A percentile compares a stretch with the other conserved stretches of the same genome.
phyloP scores from a whole-genome alignment of 176 grass and related monocot genomes.

The Tillandsia leiboldiana region DNA sequence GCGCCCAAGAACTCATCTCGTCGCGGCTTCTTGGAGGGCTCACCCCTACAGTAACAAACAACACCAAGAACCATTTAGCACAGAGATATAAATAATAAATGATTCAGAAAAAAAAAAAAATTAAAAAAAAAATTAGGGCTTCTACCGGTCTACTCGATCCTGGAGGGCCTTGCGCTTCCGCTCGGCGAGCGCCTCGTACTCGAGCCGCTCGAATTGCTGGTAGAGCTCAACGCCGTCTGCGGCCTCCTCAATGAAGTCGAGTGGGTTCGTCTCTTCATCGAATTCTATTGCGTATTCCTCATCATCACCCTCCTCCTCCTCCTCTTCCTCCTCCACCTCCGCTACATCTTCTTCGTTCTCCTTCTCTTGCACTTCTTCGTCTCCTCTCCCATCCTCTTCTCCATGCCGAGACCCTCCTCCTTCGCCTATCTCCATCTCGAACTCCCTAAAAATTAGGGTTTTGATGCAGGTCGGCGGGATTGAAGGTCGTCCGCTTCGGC shows the following conservation, averaged over 20 bases:
- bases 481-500: too few relatives aligned
- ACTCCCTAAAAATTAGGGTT: not conserved
- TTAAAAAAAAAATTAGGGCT: not conserved
- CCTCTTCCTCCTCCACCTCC: conserved; percentile 9
- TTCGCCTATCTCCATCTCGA: not conserved
- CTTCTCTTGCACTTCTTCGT: not conserved
- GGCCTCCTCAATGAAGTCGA: conserved; percentile 24
- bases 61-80: conserved; percentile 3
- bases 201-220: conserved; percentile 35
- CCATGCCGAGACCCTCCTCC: not conserved
- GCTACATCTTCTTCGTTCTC: conserved; percentile 10
- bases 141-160: conserved; percentile 22
- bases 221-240: conserved; percentile 33
- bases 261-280: conserved; percentile 22
- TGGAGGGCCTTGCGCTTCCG: conserved; percentile 62
- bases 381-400: conserved; percentile 11
- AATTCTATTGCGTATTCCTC: conserved; percentile 28
- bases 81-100: not conserved
- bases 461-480: too few relatives aligned
- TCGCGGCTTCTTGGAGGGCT: conserved; percentile 42
- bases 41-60: conserved; percentile 26
- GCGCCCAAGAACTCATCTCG: conserved; percentile 52
- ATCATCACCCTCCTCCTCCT: conserved; percentile 22
- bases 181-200: conserved; percentile 49
- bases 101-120: not conserved